Evolutionary conservation across 768 basidiomycete species (phyloP), one percentile per base, ranked within the genome.

Genomic region (Suillus hirtellus): DNA sequence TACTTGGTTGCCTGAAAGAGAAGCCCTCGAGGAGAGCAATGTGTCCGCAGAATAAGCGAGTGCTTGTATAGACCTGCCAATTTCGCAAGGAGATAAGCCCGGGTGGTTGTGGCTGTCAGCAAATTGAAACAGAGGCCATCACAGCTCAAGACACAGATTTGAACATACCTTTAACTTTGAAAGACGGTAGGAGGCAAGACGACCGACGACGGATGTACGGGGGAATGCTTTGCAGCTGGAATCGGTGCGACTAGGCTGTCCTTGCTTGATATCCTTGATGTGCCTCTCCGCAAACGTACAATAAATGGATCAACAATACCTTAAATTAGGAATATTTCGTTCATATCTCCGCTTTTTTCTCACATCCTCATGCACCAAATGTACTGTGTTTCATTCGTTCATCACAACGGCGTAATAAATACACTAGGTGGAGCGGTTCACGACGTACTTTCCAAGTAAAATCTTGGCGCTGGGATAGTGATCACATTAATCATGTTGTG

Each of bases 241-340:
- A 56, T 47, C 64, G 27, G 67, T 61, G 56, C 43, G 62, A 68
- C 52, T 53, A 59, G 67, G 70, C 63, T 54, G 71, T 65, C 64
- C 61, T 69, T 69, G 73, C 64, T 67, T 67, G 70, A 71, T 75
- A 67, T 68, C 64, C 74, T 67, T 67, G 69, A 70, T 71, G 73
- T 61, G 50, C 58, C 63, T 60, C 35, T 60, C 46, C 52, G 35
- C 27, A 62, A 52, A 44, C 21, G 50, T 35, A 62, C 47, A 63
- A 63, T 50, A 63, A 47, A 37, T 43, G 44, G 11, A n/a, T 61
- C 60, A 61, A 64, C 63, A 64, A 35, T 21, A 38, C 38, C 62
- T 59, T 37, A 62, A 65, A 65, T 60, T 50, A 38, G 49, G 60
- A 59, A 31, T 49, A 63, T 59, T 62, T 63, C 61, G 62, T 70